A percentile compares a stretch with the other conserved stretches of the same genome.
phyloP scores from a whole-genome alignment of 1,284 basidiomycete species.

The Xerocomus nothofagi region DNA sequence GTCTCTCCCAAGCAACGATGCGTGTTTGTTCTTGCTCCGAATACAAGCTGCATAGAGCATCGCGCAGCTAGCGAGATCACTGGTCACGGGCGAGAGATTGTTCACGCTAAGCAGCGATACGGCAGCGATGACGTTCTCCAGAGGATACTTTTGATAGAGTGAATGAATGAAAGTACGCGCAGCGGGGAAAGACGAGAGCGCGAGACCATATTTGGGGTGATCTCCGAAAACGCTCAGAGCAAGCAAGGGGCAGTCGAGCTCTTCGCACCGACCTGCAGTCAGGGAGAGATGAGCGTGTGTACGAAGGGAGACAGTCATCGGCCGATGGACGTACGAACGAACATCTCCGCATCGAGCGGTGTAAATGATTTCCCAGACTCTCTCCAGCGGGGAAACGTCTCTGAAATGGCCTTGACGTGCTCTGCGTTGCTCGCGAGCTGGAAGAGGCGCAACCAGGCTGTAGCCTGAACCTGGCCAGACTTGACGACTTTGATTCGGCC shows the following conservation, averaged over 20 bases:
- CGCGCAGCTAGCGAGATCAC: conserved; percentile 57
- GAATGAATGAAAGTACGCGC: conserved; percentile 55
- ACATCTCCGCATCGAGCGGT: conserved; percentile 41
- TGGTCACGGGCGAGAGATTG: conserved; percentile 48
- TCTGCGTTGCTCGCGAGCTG: conserved; percentile 47
- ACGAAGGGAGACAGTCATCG: not conserved
- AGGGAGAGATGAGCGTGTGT: not conserved
- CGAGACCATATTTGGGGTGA: conserved; percentile 58
- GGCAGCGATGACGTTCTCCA: conserved; percentile 48
- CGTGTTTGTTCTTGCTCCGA: conserved; percentile 37
- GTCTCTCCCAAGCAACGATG: conserved; percentile 43
- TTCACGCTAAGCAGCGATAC: conserved; percentile 54
- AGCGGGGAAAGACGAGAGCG: conserved; percentile 48
- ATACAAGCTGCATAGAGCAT: conserved; percentile 58
- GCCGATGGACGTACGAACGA: conserved; percentile 47
- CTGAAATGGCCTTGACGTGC: conserved; percentile 46
- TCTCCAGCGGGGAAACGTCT: conserved; percentile 48
- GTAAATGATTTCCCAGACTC: conserved; percentile 43
- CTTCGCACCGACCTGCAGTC: conserved; percentile 55
- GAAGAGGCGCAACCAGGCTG: conserved; percentile 49
- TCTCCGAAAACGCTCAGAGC: conserved; percentile 62
- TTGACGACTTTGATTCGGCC: conserved; percentile 31
- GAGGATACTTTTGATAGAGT: conserved; percentile 46
- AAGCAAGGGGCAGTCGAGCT: conserved; percentile 53
- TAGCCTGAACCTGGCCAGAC: conserved; percentile 29